These are phyloP conservation scores for Amorphotheca resinae DNA, from an alignment of 495 filamentous ascomycete species.

Conservation along the genomic window DNA sequence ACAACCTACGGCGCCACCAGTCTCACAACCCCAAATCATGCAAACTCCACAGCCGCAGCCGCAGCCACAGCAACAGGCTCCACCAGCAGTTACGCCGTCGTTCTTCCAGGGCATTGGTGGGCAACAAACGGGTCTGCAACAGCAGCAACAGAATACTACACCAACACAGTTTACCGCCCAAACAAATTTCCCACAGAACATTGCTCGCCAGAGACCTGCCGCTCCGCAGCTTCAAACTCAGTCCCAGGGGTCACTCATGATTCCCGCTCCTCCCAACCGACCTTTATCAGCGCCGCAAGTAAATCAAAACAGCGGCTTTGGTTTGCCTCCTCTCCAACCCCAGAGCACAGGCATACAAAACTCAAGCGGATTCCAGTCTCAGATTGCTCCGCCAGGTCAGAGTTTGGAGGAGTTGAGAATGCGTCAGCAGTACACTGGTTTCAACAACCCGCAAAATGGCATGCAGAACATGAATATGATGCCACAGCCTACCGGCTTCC, in stretches of 20 bases:
- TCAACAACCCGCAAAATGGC: slow-evolving; percentile 12
- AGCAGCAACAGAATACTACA: slow-evolving; percentile 25
- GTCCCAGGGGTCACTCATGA: slow-evolving; percentile 48
- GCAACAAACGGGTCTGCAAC: slow-evolving; percentile 23
- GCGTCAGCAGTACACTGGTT: slow-evolving; percentile 36
- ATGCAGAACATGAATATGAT: slow-evolving; percentile 21
- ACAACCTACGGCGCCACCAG: slow-evolving; percentile 34
- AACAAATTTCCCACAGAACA: slow-evolving; percentile 24
- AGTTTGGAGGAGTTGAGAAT: slow-evolving; percentile 59
- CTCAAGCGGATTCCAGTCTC: slow-evolving; percentile 26
- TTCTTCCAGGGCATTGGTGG: slow-evolving; percentile 31
- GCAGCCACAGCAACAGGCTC: slow-evolving; percentile 41
- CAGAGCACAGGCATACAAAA: slow-evolving; percentile 65
- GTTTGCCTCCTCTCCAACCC: slow-evolving; percentile 60
- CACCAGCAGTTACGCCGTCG: slow-evolving; percentile 28
- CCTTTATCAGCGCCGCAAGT: slow-evolving; percentile 85
- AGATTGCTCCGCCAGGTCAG: slow-evolving; percentile 59
- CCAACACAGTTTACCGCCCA: slow-evolving; percentile 16
- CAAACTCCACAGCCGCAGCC: slow-evolving; percentile 30
- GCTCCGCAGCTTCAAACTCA: slow-evolving; percentile 45
- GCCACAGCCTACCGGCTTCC: slow-evolving; percentile 30
- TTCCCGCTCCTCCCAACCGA: slow-evolving; percentile 67
- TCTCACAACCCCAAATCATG: slow-evolving; percentile 27
- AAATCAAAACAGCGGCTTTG: slow-evolving; percentile 60
- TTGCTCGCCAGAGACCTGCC: slow-evolving; percentile 59